Evolutionary conservation across 495 filamentous ascomycete species (phyloP), one percentile per base, ranked within the genome.

Genomic region (Lophiostoma macrostomum): DNA sequence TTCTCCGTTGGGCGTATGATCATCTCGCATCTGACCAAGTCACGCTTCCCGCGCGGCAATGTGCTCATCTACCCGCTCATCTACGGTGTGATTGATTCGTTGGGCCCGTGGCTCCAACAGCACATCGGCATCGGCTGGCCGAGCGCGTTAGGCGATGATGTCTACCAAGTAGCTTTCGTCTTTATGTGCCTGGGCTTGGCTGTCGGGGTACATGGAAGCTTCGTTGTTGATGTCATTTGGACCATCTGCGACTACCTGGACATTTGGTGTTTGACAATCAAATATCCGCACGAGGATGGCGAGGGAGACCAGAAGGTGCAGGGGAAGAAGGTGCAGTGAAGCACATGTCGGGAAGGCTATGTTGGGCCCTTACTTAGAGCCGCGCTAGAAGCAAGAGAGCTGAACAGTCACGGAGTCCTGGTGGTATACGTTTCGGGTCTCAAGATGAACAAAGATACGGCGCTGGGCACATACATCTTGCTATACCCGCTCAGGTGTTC

Each of bases 241-340:
- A 91, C 90, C 20, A 98, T 98, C 63, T 98, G 93, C 67, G 93
- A 97, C 64, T 94, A 95, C 67, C 76, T 96, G 48, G 93, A 98
- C 68, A 98, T 98, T 63, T 96, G 89, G 88, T 98, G 93, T 64
- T 74, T 97, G 69, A 95, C 86, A 0, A 98, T 98, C 69, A 98
- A 98, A 76, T 84, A 91, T 66, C 76, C 76, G 5, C 14, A 36
- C 32, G 18, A 44, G 12, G 18, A 28, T 27, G 45, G 44, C 18
- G 35, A 44, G 22, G 46, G 39, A 34, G 37, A 42, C 5, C 18
- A 49, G 13, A 34, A 56, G 24, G 28, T 4, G 29, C 48, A 57
- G 31, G 30, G 47, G 34, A 24, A 32, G 32, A 36, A 40, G 24
- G 28, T 18, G 23, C 6, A 25, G 39, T 25, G 16, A 38, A 10